Evolutionary conservation across 1,284 basidiomycete genomes (phyloP), one percentile per base, ranked within the genome.

Genomic region (Vanrija sp.): DNA sequence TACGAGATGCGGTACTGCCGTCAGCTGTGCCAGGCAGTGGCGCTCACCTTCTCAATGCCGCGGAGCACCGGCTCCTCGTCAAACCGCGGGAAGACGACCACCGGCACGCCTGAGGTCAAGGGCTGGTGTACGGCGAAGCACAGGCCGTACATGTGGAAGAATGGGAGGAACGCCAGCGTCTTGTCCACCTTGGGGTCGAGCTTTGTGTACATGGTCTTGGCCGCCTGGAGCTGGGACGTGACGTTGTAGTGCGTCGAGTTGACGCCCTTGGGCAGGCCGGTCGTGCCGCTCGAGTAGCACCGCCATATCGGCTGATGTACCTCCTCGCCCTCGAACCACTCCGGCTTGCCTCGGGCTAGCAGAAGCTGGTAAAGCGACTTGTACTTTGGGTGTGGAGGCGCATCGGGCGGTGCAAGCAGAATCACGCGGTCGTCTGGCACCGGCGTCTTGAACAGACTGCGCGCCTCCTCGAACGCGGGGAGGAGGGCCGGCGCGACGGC

Each of bases 21-120:
- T 43, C 20, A 41, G 22, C 31, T 0, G 9, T 4, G 22, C 41
- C 3, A 12, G 5, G 7, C 7, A 15, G n/a, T 15, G 1, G 4
- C 38, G n/a, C 60, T 80, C 49, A 81, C 78, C 25, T 78, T 77
- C 66, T 87, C 86, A 63, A 89, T 90, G 27, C 79, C 75, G 7
- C 31, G 8, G 2, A 90, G 83, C 56, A 91, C 85, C 16, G 64
- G 45, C 6, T 64, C 56, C 39, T 73, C 69, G 38, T 70, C 67
- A 72, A 91, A 94, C 16, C 82, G 82, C 0, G 83, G 78, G 66
- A 88, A 80, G 48, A 95, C 73, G 31, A 89, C 81, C 2, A 85
- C 78, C 0, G 86, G 81, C 0, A 81, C 72, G 2, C 86, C 85
- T 6, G 74, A 66, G 3, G 78, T 73, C 45, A 89, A 69, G 0